Base-by-base conservation (phyloP, 2,329 filamentous ascomycete genomes). In the Diaporthe citri region DNA sequence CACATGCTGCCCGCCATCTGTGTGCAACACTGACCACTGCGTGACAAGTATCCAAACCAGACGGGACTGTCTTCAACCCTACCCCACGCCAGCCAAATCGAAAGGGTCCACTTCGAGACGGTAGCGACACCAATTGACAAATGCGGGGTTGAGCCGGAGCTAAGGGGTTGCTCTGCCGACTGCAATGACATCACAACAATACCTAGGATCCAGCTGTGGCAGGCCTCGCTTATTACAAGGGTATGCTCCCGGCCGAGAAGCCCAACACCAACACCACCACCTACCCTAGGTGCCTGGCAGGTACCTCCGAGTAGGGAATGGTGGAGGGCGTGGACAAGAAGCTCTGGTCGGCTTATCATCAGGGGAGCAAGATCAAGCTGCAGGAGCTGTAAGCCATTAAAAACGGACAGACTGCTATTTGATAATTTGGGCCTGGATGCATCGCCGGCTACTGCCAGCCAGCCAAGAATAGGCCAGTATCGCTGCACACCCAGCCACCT, bases 131-230 rank as follows among this genome's bases (percentile, higher is more conserved):
- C 62, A 67, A 67, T 67, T 67, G 46, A 52, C 22, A 3, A 72
- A 55, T 72, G 71, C 71, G 71, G 71, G 73, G 66, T 60, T 43
- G 67, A 31, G 39, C 41, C 73, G 51, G 66, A 51, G 52, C 62
- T 57, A 28, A n/a, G 22, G 60, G 57, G 76, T 77, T 77, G 76
- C 74, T 76, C 57, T 60, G 74, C 76, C 76, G 74, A 77, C 76
- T 76, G 34, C 56, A 69, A 74, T 77, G 76, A 77, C 76, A 77
- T 77, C 76, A 77, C 71, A 72, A 43, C 57, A 72, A 64, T 52
- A 64, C 70, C 39, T 67, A 22, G 62, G 62, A 52, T 36, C 62
- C 62, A 67, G 43, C 62, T 67, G 31, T 31, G 22, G 22, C 28
- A 52, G 46, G 20, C 62, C 64, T 67, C 62, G 28, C 64, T 39